phyloP scores from a whole-genome alignment of 176 grass and related monocot genomes.

The Poa pratensis region DNA sequence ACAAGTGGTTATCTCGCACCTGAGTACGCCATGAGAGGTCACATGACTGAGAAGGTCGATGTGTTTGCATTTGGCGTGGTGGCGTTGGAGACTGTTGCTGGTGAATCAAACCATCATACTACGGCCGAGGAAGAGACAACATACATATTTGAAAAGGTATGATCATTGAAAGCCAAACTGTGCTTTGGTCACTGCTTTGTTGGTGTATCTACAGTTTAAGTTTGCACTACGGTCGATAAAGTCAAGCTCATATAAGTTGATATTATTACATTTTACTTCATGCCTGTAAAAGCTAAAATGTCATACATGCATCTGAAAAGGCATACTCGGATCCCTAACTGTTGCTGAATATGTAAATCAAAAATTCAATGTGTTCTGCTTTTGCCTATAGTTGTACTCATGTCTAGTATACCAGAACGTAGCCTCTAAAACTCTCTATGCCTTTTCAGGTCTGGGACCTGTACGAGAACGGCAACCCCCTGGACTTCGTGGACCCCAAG shows the following conservation, averaged over 20 bases:
- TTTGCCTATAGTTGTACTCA: neutral
- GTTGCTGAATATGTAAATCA: neutral
- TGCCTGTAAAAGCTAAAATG: neutral
- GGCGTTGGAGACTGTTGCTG: slow-evolving; percentile 45
- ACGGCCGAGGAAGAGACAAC: slow-evolving; percentile 35
- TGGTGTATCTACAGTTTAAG: neutral
- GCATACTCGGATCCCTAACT: neutral
- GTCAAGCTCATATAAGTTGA: neutral
- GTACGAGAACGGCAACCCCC: slow-evolving; percentile 44
- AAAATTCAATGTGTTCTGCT: neutral
- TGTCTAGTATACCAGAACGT: neutral
- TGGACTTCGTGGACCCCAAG: slow-evolving; percentile 61
- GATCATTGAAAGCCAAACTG: neutral
- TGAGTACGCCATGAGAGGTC: slow-evolving; percentile 75
- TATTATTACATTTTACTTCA: neutral
- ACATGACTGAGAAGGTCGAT: slow-evolving; percentile 66
- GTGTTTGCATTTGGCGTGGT: slow-evolving; percentile 63
- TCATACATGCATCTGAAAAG: neutral
- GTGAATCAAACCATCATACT: slow-evolving; percentile 46
- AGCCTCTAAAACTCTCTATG: neutral
- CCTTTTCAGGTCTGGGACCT: slow-evolving; percentile 60
- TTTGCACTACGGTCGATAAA: neutral
- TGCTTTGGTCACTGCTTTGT: neutral
- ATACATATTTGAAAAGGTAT: slow-evolving; percentile 45
- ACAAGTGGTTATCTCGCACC: slow-evolving; percentile 75